These are phyloP conservation scores for Epichloe amarillans DNA, from an alignment of 2,329 filamentous ascomycete genomes.

Conservation along the genomic window DNA sequence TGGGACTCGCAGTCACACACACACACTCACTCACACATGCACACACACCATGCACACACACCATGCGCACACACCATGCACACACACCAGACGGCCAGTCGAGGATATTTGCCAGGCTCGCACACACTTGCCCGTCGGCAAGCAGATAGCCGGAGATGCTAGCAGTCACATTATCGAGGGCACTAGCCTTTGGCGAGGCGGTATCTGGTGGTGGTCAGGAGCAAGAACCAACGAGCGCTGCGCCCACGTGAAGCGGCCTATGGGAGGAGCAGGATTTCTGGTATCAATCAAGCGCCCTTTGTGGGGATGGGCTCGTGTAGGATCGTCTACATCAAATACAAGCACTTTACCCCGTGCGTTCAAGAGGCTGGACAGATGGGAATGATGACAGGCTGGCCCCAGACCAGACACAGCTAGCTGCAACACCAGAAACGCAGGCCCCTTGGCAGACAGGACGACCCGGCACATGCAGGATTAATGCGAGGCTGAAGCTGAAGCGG, in stretches of 20 bases:
- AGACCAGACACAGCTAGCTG: not conserved
- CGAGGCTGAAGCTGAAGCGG: not conserved
- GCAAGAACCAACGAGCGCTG: not conserved
- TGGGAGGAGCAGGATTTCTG: not conserved
- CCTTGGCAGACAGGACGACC: not conserved
- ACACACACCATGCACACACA: not conserved
- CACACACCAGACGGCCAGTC: not conserved
- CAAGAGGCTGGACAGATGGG: no score
- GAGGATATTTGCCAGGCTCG: not conserved
- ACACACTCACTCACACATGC: not conserved
- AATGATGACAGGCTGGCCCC: no score
- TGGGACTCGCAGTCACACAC: not conserved
- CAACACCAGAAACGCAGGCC: not conserved
- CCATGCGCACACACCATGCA: not conserved
- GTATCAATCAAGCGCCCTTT: not conserved
- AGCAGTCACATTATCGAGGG: constrained; percentile 2
- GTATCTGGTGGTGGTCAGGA: constrained; percentile 3
- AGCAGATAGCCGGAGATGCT: not conserved
- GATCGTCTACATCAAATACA: no score
- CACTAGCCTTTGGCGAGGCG: constrained; percentile 1
- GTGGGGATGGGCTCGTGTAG: not conserved
- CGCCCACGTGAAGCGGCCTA: constrained; percentile 6
- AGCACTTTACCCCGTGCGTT: no score
- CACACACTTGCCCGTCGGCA: no score
- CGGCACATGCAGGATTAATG: not conserved